Base-by-base conservation (phyloP, 108 stramenopile species). In the Epithemia pelagica region DNA sequence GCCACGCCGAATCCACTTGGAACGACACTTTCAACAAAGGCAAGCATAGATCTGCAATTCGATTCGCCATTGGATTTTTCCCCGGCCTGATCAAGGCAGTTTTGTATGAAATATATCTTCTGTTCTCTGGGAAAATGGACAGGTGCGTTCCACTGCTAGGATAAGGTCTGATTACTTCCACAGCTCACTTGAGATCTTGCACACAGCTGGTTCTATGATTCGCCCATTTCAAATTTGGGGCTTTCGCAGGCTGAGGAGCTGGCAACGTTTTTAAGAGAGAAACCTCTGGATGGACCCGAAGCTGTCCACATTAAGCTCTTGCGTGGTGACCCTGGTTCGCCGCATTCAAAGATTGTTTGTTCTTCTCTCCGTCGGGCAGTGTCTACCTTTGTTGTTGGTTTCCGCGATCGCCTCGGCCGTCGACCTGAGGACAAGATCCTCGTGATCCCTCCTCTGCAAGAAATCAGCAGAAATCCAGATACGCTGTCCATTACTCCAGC, bases 401-500 rank as follows among this genome's bases (percentile, higher is more conserved):
- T 95, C 55, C 65, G 75, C 31, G 87, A 83, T 62, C 74, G 96
- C 60, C 78, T 97, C 22, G 53, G 65, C 7, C 69, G 74, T 33
- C 33, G 75, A 19, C 78, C 72, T 7, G 72, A 82, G 20, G 90
- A 92, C 53, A 72, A 75, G 59, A 84, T 96, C 61, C 29, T 88
- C n/a, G 61, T 95, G 23, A 57, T 92, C 25, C 84, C 91, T 1
- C 73, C 74, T 37, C 70, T 97, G 8, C 94, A 95, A 64, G 96
- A 97, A 70, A 97, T 97, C 23, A 78, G 83, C 31, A 75, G 81
- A 33, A 97, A 97, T 74, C 89, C 92, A 2, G 96, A 97, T 74
- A 90, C 96, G 8, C 63, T 91, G 29, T 80, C 79, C 73, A 91
- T 97, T 33, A 86, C 94, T 15, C 93, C 94, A 18, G 74, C 91